Base-by-base conservation (phyloP, 2,329 filamentous ascomycete species). In the Colletotrichum sojae region DNA sequence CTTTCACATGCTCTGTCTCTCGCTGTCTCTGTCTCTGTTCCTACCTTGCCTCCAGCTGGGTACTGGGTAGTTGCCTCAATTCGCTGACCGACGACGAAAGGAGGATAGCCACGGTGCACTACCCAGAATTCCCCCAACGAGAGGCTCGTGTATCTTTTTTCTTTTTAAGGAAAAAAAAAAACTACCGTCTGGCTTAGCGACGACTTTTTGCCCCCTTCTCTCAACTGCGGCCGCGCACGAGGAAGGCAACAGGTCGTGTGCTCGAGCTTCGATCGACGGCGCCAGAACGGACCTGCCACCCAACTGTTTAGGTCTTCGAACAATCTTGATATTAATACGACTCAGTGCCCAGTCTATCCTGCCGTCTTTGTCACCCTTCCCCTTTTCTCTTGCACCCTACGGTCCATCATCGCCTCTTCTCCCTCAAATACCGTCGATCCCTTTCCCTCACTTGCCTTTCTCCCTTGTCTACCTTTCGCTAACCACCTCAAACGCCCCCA, bases 191-290 rank as follows among this genome's bases (percentile, higher is more conserved):
- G n/a, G 5, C 25, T 39, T 52, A 67, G 64, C 53, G 60, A 58
- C 52, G 8, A 18, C 6, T 49, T 51, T 59, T 46, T 31, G 31
- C 39, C n/a, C 22, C 46, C 22, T 59, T 68, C 52, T 27, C 27
- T 18, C 45, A 39, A 20, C n/a, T 18, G 8, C 46, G 6, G 58
- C 48, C 59, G 46, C 57, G 52, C 67, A 63, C 63, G 46, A 70
- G 66, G 54, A 66, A 56, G 55, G 62, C 43, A 69, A 66, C 25
- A 60, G 66, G 66, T 69, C 66, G 63, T 64, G 66, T 69, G 66
- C 66, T 66, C 62, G 48, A 48, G 46, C 45, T 36, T 59, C 43
- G 56, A 66, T 48, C 55, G 51, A 39, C 49, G 39, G 40, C 65
- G 39, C 60, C 65, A 53, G 53, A 61, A 20, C 39, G 49, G 20